Evolutionary conservation across 2,329 filamentous ascomycete species (phyloP), one percentile per base, ranked within the genome.

Genomic region (Exophiala xenobiotica): DNA sequence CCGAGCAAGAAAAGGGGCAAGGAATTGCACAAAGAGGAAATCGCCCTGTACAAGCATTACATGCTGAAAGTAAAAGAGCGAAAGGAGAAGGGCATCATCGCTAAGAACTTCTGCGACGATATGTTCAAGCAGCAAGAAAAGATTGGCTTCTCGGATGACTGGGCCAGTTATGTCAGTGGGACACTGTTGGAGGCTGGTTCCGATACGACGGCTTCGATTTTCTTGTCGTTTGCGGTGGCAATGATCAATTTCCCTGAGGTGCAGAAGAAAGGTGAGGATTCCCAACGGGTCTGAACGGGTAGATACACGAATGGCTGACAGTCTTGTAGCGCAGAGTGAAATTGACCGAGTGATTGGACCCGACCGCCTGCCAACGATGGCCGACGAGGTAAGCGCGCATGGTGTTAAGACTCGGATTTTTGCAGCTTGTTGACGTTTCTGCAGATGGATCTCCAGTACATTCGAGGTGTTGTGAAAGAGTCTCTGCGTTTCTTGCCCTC

Each of bases 401-500:
- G 29, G 16, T 12, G 11, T 11, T 11, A 12, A 4, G 16, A 12
- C 4, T 33, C 6, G 29, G 29, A 14, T n/a, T 33, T 14, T 14
- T 11, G 29, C 9, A 6, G 5, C 4, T 33, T 14, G 9, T 14
- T 33, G 9, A 33, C 29, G 4, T 9, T 14, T 33, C 29, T n/a
- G 29, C 29, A 33, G 29, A 33, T 68, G 0, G 63, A 67, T 1
- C 61, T 83, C 6, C 78, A 78, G 0, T 82, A 82, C 57, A 62
- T 81, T 26, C 69, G 72, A n/a, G 76, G 75, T 1, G 68, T 80
- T 6, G 70, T 81, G 12, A 80, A 81, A 52, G 80, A 84, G 52
- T 70, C 77, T 1, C 65, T 81, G 8, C 72, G 80, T 2, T 49
- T 23, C 22, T 12, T 27, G 9, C 29, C 29, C 12, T 33, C 29